Conservation (phyloP, 108 stramenopile species). For the Skeletonema marinoi region DNA sequence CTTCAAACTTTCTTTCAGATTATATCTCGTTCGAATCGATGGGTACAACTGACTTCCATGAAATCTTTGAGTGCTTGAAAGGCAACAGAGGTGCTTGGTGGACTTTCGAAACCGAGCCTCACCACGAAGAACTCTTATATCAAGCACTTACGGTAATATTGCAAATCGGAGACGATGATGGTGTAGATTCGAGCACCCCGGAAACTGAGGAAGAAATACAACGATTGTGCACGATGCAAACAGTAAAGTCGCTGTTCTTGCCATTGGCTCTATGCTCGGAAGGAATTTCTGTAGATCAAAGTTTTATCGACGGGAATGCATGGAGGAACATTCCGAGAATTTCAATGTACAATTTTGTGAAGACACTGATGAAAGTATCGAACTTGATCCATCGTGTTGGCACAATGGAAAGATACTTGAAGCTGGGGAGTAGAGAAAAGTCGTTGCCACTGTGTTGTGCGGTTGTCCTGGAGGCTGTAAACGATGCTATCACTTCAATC, state of each 20-base stretch:
- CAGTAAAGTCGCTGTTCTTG: constrained; percentile 14
- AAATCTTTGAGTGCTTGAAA: constrained; percentile 11
- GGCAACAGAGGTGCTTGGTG: constrained; percentile 2
- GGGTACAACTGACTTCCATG: constrained; percentile 2
- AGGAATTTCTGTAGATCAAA: constrained; percentile 6
- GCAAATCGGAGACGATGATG: constrained; percentile 1
- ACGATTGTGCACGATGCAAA: constrained; percentile 25
- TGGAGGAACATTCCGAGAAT: constrained; percentile 6
- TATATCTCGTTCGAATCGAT: constrained; percentile 12
- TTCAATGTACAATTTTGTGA: constrained; percentile 14
- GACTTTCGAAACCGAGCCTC: not conserved
- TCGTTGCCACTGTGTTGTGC: constrained; percentile 18
- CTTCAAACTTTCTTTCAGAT: constrained; percentile 34
- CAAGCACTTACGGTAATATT: constrained; percentile 1
- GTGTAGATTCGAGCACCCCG: not conserved
- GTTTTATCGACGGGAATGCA: constrained; percentile 3
- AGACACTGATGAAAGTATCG: constrained; percentile 28
- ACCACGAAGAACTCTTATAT: constrained; percentile 2
- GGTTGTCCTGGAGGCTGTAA: constrained; percentile 31
- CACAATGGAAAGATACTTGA: constrained; percentile 20
- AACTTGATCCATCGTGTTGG: constrained; percentile 34
- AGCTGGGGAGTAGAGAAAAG: not conserved
- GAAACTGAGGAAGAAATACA: constrained; percentile 20
- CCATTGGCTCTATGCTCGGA: not conserved
- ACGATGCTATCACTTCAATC: constrained; percentile 19